Evolutionary conservation across 164 flowering plant genomes (phyloP).

Genomic region (Amborella trichopoda): DNA sequence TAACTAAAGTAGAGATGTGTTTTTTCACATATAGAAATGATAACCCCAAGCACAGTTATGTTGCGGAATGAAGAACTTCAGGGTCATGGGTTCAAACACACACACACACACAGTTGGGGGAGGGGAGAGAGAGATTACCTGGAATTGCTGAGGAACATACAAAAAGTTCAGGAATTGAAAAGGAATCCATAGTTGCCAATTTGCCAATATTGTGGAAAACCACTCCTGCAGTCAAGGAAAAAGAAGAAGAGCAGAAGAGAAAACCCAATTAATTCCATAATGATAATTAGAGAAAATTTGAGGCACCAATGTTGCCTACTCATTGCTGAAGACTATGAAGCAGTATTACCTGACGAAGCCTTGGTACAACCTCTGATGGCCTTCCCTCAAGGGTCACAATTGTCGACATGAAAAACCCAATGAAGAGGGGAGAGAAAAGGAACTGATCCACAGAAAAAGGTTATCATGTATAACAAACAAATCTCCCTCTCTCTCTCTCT

Average conservation of each 20-base stretch:
- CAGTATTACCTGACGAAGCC: conserved; percentile 82
- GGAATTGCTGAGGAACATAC: conserved; percentile 86
- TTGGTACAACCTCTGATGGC: conserved; percentile 69
- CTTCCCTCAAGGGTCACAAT: conserved; percentile 71
- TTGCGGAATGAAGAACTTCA: too few relatives aligned
- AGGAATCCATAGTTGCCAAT: conserved; percentile 95
- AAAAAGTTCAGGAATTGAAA: conserved; percentile 88
- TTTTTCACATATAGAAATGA: too few relatives aligned
- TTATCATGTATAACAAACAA: background rate
- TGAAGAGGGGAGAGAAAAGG: conserved; percentile 66
- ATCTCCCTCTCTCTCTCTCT: background rate
- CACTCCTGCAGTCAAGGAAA: conserved; percentile 45
- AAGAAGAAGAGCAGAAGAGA: background rate
- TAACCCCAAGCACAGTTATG: too few relatives aligned
- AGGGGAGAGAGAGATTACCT: too few relatives aligned
- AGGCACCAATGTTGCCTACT: too few relatives aligned
- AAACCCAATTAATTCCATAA: too few relatives aligned
- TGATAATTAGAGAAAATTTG: too few relatives aligned
- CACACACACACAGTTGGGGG: too few relatives aligned
- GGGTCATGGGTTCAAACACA: too few relatives aligned
- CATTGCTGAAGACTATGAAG: too few relatives aligned
- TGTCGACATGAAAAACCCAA: conserved; percentile 65
- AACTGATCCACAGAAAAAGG: conserved; percentile 35
- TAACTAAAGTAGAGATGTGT: too few relatives aligned
- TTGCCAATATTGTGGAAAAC: conserved; percentile 74